These are phyloP conservation scores for Termitomyces sp. DNA, from an alignment of 768 basidiomycete genomes.

Conservation along the genomic window DNA sequence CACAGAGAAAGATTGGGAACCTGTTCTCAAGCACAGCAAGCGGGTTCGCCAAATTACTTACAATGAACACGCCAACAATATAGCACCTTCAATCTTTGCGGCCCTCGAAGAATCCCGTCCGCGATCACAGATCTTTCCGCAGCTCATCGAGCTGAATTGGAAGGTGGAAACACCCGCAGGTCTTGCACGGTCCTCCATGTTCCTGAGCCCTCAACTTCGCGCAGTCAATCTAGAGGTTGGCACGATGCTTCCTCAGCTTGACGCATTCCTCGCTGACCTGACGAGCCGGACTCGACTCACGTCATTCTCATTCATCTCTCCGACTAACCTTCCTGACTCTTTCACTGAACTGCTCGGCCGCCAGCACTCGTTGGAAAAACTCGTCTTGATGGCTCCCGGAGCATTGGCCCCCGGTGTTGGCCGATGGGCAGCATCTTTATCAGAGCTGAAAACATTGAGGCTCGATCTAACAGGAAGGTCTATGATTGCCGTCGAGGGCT, in stretches of 20 bases:
- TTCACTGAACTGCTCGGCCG: conserved; percentile 62
- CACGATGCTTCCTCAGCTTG: conserved; percentile 51
- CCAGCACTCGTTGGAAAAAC: conserved; percentile 55
- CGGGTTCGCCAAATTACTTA: conserved; percentile 67
- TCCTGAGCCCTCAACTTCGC: conserved; percentile 62
- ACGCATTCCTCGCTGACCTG: conserved; percentile 59
- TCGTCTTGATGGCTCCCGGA: conserved; percentile 70
- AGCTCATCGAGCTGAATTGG: conserved; percentile 68
- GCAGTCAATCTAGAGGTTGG: conserved; percentile 59
- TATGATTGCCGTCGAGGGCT: conserved; percentile 69
- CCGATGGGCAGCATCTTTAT: conserved; percentile 64
- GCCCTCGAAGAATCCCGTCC: conserved; percentile 63
- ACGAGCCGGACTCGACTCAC: conserved; percentile 58
- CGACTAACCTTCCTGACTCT: conserved; percentile 63
- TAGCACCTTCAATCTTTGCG: conserved; percentile 62
- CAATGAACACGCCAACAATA: conserved; percentile 59
- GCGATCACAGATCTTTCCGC: conserved; percentile 59
- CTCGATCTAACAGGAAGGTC: conserved; percentile 70
- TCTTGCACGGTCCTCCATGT: conserved; percentile 58
- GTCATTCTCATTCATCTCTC: conserved; percentile 66
- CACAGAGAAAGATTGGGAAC: conserved; percentile 65
- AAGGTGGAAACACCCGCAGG: conserved; percentile 62
- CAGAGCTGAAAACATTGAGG: conserved; percentile 56
- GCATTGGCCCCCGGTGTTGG: conserved; percentile 68
- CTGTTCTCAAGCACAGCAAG: conserved; percentile 59